Conservation (phyloP, 2,329 filamentous ascomycete genomes). For the Dryadomyces quercivorus region DNA sequence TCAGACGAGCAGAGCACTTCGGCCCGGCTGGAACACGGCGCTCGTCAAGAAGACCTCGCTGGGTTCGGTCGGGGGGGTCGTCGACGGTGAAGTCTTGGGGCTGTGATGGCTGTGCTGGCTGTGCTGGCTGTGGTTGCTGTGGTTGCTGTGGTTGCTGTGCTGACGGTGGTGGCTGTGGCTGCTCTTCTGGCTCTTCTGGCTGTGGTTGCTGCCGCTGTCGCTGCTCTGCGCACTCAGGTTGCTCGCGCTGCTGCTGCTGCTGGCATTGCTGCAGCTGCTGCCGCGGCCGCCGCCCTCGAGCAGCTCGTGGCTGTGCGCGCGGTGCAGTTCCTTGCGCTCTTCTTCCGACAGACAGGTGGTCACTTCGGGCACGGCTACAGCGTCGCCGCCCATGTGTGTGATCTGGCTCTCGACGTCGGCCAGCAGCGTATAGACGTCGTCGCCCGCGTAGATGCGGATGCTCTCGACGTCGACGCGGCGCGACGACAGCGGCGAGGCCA, state of each 20-base stretch:
- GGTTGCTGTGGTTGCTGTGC: constrained; percentile 21
- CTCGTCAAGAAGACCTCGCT: constrained; percentile 33
- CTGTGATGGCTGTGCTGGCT: constrained; percentile 16
- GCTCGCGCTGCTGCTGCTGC: constrained; percentile 5
- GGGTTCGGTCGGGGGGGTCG: constrained; percentile 3
- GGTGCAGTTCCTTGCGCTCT: constrained; percentile 30
- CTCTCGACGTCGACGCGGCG: constrained; percentile 41
- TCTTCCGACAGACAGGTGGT: constrained; percentile 17
- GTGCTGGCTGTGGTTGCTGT: constrained; percentile 19
- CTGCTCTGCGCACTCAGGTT: constrained; percentile 6
- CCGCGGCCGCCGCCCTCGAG: constrained; percentile 25
- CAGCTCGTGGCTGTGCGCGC: constrained; percentile 38
- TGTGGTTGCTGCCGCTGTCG: constrained; percentile 16
- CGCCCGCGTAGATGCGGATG: constrained; percentile 56
- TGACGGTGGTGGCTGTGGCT: constrained; percentile 17
- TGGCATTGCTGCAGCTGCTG: constrained; percentile 11
- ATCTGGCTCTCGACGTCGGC: constrained; percentile 55
- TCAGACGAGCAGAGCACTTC: constrained; percentile 5
- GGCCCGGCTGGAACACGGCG: constrained; percentile 34
- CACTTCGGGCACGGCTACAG: constrained; percentile 11
- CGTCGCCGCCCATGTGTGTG: constrained; percentile 23
- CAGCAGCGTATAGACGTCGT: constrained; percentile 53
- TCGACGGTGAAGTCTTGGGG: constrained; percentile 10
- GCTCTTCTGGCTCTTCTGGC: constrained; percentile 6
- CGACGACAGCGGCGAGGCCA: not conserved